These are phyloP conservation scores for Penicillium concentricum DNA, from an alignment of 2,329 filamentous ascomycete genomes.

Conservation along the genomic window DNA sequence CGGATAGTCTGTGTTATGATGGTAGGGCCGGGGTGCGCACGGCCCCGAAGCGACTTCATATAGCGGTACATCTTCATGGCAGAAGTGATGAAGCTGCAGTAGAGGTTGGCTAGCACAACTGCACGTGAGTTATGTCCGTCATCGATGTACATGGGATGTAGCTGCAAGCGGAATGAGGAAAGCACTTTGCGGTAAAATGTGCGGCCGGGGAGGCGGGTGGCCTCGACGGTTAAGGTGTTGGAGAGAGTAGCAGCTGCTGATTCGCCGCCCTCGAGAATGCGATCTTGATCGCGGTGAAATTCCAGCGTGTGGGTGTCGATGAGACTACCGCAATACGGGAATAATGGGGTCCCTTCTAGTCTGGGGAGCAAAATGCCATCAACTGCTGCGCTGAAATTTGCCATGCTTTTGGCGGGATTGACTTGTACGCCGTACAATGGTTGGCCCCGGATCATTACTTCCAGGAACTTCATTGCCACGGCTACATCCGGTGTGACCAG, in stretches of 20 bases:
- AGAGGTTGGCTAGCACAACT: slow-evolving; percentile 72
- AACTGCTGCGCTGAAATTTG: slow-evolving; percentile 73
- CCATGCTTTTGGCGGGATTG: slow-evolving; percentile 73
- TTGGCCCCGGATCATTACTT: slow-evolving; percentile 75
- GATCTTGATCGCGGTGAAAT: slow-evolving; percentile 66
- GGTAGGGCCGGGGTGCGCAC: slow-evolving; percentile 52
- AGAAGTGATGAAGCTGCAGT: slow-evolving; percentile 71
- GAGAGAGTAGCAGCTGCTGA: slow-evolving; percentile 58
- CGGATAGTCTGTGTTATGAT: slow-evolving; percentile 67
- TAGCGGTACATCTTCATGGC: slow-evolving; percentile 71
- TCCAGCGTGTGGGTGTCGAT: slow-evolving; percentile 75
- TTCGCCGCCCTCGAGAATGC: slow-evolving; percentile 44
- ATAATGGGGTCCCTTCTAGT: slow-evolving; percentile 49
- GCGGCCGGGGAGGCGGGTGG: slow-evolving; percentile 67
- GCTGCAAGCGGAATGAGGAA: slow-evolving; percentile 74
- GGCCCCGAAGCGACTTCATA: slow-evolving; percentile 56
- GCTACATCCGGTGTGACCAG: slow-evolving; percentile 70
- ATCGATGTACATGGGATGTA: slow-evolving; percentile 56
- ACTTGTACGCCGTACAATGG: slow-evolving; percentile 78
- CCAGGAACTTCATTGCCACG: slow-evolving; percentile 71
- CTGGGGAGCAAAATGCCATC: slow-evolving; percentile 54
- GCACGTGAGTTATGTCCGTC: slow-evolving; percentile 69
- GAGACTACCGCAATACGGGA: slow-evolving; percentile 83
- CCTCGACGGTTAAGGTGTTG: slow-evolving; percentile 77
- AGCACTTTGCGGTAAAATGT: slow-evolving; percentile 79